A percentile compares a stretch with the other conserved stretches of the same genome.
phyloP scores from a whole-genome alignment of 2,329 filamentous ascomycete species.

The Fusarium stilboides region DNA sequence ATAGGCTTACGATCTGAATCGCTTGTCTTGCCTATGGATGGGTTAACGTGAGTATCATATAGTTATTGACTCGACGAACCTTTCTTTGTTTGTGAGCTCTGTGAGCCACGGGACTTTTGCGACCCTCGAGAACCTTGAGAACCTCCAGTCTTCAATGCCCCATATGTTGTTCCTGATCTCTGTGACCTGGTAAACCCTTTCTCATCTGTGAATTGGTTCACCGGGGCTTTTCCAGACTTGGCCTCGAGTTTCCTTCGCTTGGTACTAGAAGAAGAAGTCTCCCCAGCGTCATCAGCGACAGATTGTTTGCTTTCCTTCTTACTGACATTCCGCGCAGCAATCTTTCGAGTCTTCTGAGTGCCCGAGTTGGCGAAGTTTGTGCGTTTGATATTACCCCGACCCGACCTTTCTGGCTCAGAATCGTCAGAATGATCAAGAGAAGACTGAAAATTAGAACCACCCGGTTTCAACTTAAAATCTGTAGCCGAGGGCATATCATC shows the following conservation, averaged over 20 bases:
- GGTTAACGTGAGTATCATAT: conserved; percentile 10
- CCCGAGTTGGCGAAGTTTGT: conserved; percentile 51
- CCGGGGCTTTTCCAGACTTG: conserved; percentile 30
- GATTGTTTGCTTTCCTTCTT: conserved; percentile 2
- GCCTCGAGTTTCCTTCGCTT: conserved; percentile 37
- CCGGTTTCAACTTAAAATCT: conserved; percentile 7
- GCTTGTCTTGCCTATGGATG: conserved; percentile 9
- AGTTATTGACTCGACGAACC: conserved; percentile 23
- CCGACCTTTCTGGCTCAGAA: conserved; percentile 49
- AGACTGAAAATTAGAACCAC: conserved; percentile 1
- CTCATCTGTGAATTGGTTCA: conserved; percentile 44
- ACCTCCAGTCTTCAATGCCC: conserved; percentile 30
- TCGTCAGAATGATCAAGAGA: conserved; percentile 33
- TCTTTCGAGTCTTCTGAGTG: conserved; percentile 13
- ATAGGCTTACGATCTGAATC: neutral
- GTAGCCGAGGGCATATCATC: conserved; percentile 12
- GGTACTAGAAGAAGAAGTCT: conserved; percentile 15
- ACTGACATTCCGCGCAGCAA: conserved; percentile 11
- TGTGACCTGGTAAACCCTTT: conserved; percentile 45
- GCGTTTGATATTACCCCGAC: conserved; percentile 53
- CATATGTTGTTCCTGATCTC: conserved; percentile 48
- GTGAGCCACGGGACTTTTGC: conserved; percentile 40
- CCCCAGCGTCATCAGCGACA: neutral
- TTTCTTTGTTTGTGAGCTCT: conserved; percentile 43
- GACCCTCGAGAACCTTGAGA: conserved; percentile 46